These are phyloP conservation scores for Rauvolfia tetraphylla DNA, from an alignment of 257 asterid genomes.

Conservation along the genomic window DNA sequence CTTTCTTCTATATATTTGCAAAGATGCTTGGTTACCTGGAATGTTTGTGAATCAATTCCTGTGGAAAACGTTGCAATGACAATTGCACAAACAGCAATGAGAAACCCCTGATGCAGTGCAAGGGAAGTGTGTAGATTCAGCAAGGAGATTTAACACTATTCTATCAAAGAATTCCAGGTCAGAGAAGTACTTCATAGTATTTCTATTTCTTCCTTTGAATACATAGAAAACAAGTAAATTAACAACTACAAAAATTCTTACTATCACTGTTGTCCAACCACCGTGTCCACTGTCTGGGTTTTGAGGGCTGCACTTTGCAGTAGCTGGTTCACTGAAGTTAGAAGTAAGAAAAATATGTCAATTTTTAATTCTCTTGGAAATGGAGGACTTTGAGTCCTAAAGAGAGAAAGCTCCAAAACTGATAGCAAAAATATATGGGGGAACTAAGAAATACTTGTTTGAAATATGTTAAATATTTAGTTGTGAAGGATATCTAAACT, in stretches of 20 bases:
- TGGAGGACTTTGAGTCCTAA: background rate
- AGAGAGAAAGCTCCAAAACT: background rate
- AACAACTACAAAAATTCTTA: slow-evolving; percentile 33
- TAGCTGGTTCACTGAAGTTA: slow-evolving; percentile 71
- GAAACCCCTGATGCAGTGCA: slow-evolving; percentile 52
- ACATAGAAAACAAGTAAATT: background rate
- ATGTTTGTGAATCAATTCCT: slow-evolving; percentile 85
- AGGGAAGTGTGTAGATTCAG: background rate
- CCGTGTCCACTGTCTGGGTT: slow-evolving; percentile 49
- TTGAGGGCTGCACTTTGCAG: slow-evolving; percentile 72
- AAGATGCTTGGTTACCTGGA: slow-evolving; percentile 52
- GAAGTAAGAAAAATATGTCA: background rate
- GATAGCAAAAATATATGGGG: background rate
- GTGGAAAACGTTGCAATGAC: slow-evolving; percentile 93
- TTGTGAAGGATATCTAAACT: background rate
- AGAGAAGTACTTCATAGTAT: background rate
- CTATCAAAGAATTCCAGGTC: background rate
- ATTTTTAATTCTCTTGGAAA: background rate
- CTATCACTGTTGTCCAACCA: slow-evolving; percentile 72
- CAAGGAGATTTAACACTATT: background rate
- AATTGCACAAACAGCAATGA: slow-evolving; percentile 71
- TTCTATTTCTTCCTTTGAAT: background rate
- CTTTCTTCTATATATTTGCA: too few species aligned
- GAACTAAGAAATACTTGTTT: background rate
- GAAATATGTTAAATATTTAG: background rate